phyloP scores from a whole-genome alignment of 768 basidiomycete genomes.

The Trametes sanguinea region DNA sequence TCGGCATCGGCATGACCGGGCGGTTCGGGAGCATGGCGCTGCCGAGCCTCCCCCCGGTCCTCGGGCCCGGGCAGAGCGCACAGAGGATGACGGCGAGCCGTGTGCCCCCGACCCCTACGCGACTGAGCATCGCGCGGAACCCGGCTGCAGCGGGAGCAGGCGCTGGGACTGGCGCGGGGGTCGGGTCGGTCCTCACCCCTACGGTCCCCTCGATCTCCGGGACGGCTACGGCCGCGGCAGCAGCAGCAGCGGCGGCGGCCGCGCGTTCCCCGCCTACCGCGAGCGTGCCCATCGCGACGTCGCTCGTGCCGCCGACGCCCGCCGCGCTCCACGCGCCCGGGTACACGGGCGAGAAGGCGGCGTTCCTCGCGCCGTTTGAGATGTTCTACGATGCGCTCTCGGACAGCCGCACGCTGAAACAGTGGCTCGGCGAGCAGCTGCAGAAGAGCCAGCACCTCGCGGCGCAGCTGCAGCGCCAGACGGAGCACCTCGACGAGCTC shows the following conservation, averaged over 20 bases:
- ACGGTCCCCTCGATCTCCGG: constrained; percentile 16
- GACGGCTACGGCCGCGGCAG: too few relatives aligned
- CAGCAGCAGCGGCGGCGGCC: constrained; percentile 27
- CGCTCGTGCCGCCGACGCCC: constrained; percentile 69
- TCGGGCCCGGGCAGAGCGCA: constrained; percentile 40
- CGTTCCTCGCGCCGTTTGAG: constrained; percentile 83
- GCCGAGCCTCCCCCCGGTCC: constrained; percentile 59
- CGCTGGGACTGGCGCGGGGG: background rate
- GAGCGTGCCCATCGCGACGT: constrained; percentile 67
- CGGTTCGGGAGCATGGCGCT: constrained; percentile 60
- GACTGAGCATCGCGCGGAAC: constrained; percentile 52
- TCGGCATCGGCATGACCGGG: constrained; percentile 30
- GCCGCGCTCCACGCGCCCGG: constrained; percentile 62
- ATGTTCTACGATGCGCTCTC: constrained; percentile 83
- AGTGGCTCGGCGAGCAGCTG: constrained; percentile 74
- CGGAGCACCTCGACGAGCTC: constrained; percentile 61
- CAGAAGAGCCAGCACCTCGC: constrained; percentile 60
- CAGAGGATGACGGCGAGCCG: constrained; percentile 55
- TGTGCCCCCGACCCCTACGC: constrained; percentile 74
- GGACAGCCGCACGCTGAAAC: constrained; percentile 77
- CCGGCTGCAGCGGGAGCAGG: constrained; percentile 17
- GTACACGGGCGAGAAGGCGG: constrained; percentile 64
- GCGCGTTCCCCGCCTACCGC: constrained; percentile 56
- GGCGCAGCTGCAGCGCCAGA: constrained; percentile 62
- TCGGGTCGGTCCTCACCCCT: constrained; percentile 3